phyloP scores from a whole-genome alignment of 805 yeast species.

The Crinitomyces ghanaensis region DNA sequence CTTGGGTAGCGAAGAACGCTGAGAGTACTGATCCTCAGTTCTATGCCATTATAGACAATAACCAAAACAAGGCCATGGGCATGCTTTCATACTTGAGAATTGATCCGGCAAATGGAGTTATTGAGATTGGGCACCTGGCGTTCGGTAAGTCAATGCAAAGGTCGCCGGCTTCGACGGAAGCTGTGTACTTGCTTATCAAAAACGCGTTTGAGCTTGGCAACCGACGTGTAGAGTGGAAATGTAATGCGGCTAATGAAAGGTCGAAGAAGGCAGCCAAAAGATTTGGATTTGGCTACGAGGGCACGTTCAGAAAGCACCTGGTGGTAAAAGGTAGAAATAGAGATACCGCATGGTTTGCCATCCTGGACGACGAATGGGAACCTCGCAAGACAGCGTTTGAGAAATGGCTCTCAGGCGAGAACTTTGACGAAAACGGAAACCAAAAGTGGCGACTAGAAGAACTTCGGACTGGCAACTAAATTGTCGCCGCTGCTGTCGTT shows the following conservation, averaged over 20 bases:
- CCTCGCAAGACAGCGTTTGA: slow-evolving; percentile 16
- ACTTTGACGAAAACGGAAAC: slow-evolving; percentile 21
- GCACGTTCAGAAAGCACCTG: slow-evolving; percentile 22
- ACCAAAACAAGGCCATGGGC: slow-evolving; percentile 21
- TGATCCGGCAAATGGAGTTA: slow-evolving; percentile 20
- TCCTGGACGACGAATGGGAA: slow-evolving; percentile 26
- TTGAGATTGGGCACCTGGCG: slow-evolving; percentile 24
- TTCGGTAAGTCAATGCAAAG: slow-evolving; percentile 17
- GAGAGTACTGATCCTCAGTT: slow-evolving; percentile 9
- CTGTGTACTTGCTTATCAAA: slow-evolving; percentile 21
- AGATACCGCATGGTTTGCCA: slow-evolving; percentile 26
- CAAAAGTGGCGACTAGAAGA: neutral
- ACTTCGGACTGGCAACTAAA: too few species aligned
- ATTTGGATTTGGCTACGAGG: slow-evolving; percentile 26
- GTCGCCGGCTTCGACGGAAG: slow-evolving; percentile 25
- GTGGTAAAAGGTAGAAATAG: slow-evolving; percentile 23
- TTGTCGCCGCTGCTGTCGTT: too few species aligned
- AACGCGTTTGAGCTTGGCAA: slow-evolving; percentile 24
- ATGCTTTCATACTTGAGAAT: slow-evolving; percentile 19
- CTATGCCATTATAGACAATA: slow-evolving; percentile 19
- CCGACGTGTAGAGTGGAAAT: slow-evolving; percentile 29
- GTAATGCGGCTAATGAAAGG: slow-evolving; percentile 23
- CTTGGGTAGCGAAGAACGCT: slow-evolving; percentile 2
- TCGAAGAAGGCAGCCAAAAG: slow-evolving; percentile 25
- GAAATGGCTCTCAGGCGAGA: slow-evolving; percentile 20